Base-by-base conservation (phyloP, 2,329 filamentous ascomycete species). In the Aaosphaeria arxii region DNA sequence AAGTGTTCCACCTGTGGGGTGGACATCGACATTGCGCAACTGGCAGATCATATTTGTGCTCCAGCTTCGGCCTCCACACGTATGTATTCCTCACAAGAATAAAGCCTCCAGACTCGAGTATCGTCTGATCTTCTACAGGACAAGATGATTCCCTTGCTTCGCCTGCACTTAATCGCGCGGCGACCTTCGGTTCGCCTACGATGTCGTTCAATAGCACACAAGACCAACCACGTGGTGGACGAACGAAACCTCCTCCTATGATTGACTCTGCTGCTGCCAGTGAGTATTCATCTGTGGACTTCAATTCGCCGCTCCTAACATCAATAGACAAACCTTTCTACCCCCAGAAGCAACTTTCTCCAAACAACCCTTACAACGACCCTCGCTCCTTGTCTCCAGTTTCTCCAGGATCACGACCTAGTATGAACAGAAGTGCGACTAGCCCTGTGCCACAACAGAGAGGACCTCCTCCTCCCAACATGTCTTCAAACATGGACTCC, bases 21-120 rank as follows among this genome's bases (percentile, higher is more conserved):
- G 46, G 83, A 91, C 61, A 88, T 96, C 50, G 86, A 91, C 64
- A 94, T 96, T 58, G 86, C 87, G 38, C 77, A 85, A 69, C 88
- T 96, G 86, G 89, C 89, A 52, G 89, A 95, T 53, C 91, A 96
- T 74, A 69, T 89, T 52, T 96, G 91, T 70, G 69, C 70, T 41
- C 73, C 69, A 49, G 7, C 33, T 24, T 24, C 17, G 17, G 51
- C 69, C 52, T 56, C 64, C 47, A 64, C 73, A 51, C 64, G 75
- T 71, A 73, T 80, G 11, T 11, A 9, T 32, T 11, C 24, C 46
- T 11, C 3, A 11, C 24, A 3, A 24, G 9, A 41, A 11, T 41
- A 32, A 45, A 52, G 48, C 11, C 17, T 24, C 3, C 3, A 24
- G 17, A 24, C 17, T 24, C 17, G 17, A 24, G 17, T 24, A 24